These are phyloP conservation scores for Gossypium herbaceum DNA, from an alignment of 345 rosid species.

Conservation along the genomic window DNA sequence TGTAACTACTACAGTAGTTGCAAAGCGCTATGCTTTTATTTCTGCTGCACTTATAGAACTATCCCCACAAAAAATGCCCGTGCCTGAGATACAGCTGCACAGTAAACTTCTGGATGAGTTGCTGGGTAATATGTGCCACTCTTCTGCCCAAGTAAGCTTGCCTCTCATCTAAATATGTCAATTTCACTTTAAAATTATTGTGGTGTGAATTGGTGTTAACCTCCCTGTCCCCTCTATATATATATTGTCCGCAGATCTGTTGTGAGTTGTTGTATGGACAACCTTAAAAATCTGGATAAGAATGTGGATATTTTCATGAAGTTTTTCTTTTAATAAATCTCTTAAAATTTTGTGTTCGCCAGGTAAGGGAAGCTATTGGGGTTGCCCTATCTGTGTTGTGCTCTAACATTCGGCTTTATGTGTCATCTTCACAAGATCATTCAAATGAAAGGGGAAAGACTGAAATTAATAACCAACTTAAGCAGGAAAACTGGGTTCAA, in stretches of 20 bases:
- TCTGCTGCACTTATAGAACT: slow-evolving; percentile 85
- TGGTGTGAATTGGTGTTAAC: neutral
- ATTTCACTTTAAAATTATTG: neutral
- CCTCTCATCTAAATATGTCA: slow-evolving; percentile 8
- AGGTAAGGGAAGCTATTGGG: slow-evolving; percentile 96
- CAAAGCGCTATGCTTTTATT: slow-evolving; percentile 93
- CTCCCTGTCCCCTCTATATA: neutral
- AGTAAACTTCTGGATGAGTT: slow-evolving; percentile 66
- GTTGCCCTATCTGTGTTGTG: slow-evolving; percentile 76
- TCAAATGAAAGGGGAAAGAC: slow-evolving; percentile 40
- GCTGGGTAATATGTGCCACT: slow-evolving; percentile 83
- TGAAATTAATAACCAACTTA: slow-evolving; percentile 34
- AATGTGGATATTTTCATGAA: neutral
- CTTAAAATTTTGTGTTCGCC: slow-evolving; percentile 26
- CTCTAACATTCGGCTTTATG: slow-evolving; percentile 79
- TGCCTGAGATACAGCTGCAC: slow-evolving; percentile 69
- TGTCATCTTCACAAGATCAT: slow-evolving; percentile 39
- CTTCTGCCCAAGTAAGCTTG: slow-evolving; percentile 87
- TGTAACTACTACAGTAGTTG: slow-evolving; percentile 79
- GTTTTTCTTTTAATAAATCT: slow-evolving; percentile 10
- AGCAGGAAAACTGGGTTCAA: slow-evolving; percentile 63
- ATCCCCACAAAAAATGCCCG: slow-evolving; percentile 82
- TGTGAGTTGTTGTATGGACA: slow-evolving; percentile 2
- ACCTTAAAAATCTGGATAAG: neutral
- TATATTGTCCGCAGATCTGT: neutral